A percentile compares a stretch with the other conserved stretches of the same genome.
Conservation (phyloP, 768 basidiomycete genomes). For the Trametes coccinea region DNA sequence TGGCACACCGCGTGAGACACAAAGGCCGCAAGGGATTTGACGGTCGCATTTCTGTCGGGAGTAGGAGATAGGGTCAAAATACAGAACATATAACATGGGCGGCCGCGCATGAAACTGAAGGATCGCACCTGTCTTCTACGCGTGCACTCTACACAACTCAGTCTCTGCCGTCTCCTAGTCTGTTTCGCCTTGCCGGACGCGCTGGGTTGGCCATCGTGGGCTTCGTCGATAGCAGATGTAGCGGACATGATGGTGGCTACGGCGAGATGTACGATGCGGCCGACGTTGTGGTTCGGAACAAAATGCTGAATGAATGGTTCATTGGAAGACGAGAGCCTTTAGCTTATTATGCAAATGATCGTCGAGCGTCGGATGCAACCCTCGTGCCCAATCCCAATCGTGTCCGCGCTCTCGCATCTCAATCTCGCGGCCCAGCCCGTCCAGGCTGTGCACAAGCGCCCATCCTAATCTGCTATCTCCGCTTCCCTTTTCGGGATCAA, state of each 20-base stretch:
- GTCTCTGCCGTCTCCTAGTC: constrained; percentile 48
- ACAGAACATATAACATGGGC: neutral
- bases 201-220: neutral
- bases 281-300: neutral
- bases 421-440: neutral
- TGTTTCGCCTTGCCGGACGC: constrained; percentile 45
- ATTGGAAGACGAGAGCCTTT: neutral
- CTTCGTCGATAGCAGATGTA: neutral
- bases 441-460: neutral
- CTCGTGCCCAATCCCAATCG: too few relatives aligned
- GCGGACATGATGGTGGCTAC: constrained; percentile 1
- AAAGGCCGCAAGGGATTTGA: constrained; percentile 32
- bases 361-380: neutral
- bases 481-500: neutral
- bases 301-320: neutral
- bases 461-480: neutral
- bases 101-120: neutral
- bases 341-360: neutral
- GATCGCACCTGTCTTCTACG: constrained; percentile 51
- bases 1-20: constrained; percentile 32
- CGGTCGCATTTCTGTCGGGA: constrained; percentile 49
- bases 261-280: neutral
- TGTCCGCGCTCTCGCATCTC: too few relatives aligned
- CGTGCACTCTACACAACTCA: constrained; percentile 59
- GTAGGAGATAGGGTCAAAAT: constrained; percentile 9